These are phyloP conservation scores for Backusella westeae DNA, from an alignment of 192 early-diverging fungal species.

Conservation along the genomic window DNA sequence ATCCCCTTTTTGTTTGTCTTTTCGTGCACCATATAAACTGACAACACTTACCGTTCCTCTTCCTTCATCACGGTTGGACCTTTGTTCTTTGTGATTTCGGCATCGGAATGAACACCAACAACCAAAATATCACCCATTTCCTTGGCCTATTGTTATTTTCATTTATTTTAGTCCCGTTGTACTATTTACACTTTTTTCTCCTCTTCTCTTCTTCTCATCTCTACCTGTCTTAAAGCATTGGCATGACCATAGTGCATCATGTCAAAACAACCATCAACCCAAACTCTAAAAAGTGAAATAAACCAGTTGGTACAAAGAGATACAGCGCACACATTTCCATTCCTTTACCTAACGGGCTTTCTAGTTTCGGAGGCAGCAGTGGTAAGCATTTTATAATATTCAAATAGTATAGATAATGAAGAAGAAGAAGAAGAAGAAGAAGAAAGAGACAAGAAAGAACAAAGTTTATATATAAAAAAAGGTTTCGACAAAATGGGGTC, in stretches of 20 bases:
- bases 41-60: slow-evolving; percentile 71
- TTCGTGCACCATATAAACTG: neutral
- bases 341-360: slow-evolving; percentile 14
- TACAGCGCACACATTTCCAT: neutral
- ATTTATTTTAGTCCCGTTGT: neutral
- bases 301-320: neutral
- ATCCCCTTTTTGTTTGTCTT: neutral
- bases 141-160: slow-evolving; percentile 63
- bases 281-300: slow-evolving; percentile 43
- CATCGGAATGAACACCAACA: slow-evolving; percentile 95
- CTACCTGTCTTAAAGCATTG: slow-evolving; percentile 91
- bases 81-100: slow-evolving; percentile 89
- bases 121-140: slow-evolving; percentile 94
- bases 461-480: neutral
- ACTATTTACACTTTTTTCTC: neutral
- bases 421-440: slow-evolving; percentile 9
- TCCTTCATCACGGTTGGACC: slow-evolving; percentile 97
- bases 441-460: neutral
- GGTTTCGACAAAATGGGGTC: neutral
- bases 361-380: neutral
- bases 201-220: neutral
- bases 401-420: neutral
- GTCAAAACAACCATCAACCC: slow-evolving; percentile 96
- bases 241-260: slow-evolving; percentile 97
- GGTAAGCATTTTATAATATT: neutral